Conservation (phyloP, 768 basidiomycete genomes). For the Amanita inopinata region DNA sequence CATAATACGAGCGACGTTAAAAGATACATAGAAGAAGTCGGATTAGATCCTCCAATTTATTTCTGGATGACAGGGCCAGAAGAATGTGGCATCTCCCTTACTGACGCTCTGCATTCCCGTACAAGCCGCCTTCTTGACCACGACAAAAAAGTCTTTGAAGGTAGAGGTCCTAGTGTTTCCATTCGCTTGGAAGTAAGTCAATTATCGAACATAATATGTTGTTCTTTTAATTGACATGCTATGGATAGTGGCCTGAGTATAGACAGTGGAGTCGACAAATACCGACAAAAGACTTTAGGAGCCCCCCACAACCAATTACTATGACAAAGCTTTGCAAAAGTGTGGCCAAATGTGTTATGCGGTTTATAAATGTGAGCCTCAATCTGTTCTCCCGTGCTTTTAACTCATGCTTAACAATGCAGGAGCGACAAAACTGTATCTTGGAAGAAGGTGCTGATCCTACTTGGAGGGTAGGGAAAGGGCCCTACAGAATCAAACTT, state of each 20-base stretch:
- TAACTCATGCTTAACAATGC: constrained; percentile 8
- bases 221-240: constrained; percentile 7
- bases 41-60: constrained; percentile 53
- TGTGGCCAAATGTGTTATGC: constrained; percentile 64
- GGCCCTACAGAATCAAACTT: constrained; percentile 41
- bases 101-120: constrained; percentile 53
- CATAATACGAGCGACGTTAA: constrained; percentile 69
- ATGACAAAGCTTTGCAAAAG: constrained; percentile 70
- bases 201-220: neutral
- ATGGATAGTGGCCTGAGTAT: constrained; percentile 68
- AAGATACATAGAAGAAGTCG: constrained; percentile 66
- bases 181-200: constrained; percentile 60
- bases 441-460: constrained; percentile 58
- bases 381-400: constrained; percentile 7
- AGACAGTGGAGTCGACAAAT: constrained; percentile 73
- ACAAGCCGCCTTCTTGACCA: constrained; percentile 45
- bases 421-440: constrained; percentile 40
- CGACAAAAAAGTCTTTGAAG: constrained; percentile 59
- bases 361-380: constrained; percentile 49
- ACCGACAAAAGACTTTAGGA: constrained; percentile 73
- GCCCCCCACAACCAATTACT: constrained; percentile 70
- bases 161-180: constrained; percentile 72
- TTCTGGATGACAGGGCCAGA: constrained; percentile 45
- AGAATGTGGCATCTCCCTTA: constrained; percentile 52
- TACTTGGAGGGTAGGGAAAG: constrained; percentile 52